Conservation (phyloP, 2,329 filamentous ascomycete genomes). For the Bisporella sp. region DNA sequence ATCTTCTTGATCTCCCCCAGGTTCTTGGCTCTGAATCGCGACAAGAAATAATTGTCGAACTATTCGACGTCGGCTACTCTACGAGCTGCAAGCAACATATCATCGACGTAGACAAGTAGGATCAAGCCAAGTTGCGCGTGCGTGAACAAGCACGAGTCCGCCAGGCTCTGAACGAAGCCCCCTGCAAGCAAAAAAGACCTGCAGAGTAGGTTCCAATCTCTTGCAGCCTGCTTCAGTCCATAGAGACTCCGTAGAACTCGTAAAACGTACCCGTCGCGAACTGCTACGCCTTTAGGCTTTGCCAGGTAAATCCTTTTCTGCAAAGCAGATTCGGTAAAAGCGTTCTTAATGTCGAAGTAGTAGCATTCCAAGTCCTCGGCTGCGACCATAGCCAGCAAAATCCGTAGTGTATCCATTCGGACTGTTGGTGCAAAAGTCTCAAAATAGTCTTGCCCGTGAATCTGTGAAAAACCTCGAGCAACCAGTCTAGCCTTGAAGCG, state of each 20-base stretch:
- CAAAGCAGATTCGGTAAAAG: not conserved
- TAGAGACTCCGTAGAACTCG: not conserved
- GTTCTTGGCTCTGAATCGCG: slow-evolving; percentile 3
- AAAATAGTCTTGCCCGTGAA: not conserved
- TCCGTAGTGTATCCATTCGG: not conserved
- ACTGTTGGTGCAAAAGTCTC: slow-evolving; percentile 2
- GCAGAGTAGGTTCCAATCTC: not conserved
- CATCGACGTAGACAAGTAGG: slow-evolving; percentile 3
- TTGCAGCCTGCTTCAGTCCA: not conserved
- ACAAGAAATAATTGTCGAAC: not conserved
- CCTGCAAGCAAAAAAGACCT: not conserved
- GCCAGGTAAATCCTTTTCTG: not conserved
- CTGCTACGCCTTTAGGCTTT: not conserved
- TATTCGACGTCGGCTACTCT: not conserved
- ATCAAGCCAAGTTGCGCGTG: not conserved
- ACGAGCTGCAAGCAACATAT: not conserved
- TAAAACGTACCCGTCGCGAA: not conserved
- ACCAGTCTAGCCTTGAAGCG: not conserved
- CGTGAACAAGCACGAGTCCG: not conserved
- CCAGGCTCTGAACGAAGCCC: not conserved
- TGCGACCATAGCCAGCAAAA: not conserved
- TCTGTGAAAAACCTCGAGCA: not conserved
- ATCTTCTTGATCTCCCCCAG: slow-evolving; percentile 1
- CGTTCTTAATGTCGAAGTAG: slow-evolving; percentile 2
- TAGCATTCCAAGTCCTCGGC: slow-evolving; percentile 3